Evolutionary conservation across 164 flowering plant species (phyloP).

Genomic region (Warburgia ugandensis): DNA sequence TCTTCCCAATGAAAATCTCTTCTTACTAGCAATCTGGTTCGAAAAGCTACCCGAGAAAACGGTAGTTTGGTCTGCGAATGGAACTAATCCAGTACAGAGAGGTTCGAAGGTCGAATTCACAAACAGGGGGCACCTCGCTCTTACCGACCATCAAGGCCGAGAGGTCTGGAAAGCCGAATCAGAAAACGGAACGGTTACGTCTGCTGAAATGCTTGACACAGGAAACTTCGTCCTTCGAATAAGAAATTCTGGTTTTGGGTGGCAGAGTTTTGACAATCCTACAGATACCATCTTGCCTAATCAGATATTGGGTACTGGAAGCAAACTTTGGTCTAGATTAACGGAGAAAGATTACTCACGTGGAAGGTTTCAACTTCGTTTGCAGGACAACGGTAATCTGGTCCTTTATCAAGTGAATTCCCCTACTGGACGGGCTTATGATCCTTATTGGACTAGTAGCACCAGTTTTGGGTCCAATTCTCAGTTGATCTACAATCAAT

Average conservation of each 20-base stretch:
- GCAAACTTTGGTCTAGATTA: neutral
- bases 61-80: constrained; percentile 23
- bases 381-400: constrained; percentile 27
- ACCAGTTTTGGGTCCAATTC: neutral
- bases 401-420: neutral
- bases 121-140: constrained; percentile 2
- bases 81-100: constrained; percentile 5
- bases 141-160: neutral
- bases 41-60: constrained; percentile 23
- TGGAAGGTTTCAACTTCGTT: constrained; percentile 21
- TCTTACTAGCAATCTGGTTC: constrained; percentile 27
- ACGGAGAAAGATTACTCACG: neutral
- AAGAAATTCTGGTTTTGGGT: neutral
- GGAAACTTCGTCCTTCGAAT: constrained; percentile 10
- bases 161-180: neutral
- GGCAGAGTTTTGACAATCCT: constrained; percentile 9
- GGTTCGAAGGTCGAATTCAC: constrained; percentile 18
- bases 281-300: constrained; percentile 10
- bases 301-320: neutral
- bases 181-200: constrained; percentile 1
- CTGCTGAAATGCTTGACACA: constrained; percentile 8
- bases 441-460: neutral
- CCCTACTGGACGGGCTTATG: neutral
- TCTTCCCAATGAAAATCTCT: constrained; percentile 8
- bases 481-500: constrained; percentile 4